Evolutionary conservation across 163 green algal species (phyloP).

Genomic region (Prototheca stagnorum): DNA sequence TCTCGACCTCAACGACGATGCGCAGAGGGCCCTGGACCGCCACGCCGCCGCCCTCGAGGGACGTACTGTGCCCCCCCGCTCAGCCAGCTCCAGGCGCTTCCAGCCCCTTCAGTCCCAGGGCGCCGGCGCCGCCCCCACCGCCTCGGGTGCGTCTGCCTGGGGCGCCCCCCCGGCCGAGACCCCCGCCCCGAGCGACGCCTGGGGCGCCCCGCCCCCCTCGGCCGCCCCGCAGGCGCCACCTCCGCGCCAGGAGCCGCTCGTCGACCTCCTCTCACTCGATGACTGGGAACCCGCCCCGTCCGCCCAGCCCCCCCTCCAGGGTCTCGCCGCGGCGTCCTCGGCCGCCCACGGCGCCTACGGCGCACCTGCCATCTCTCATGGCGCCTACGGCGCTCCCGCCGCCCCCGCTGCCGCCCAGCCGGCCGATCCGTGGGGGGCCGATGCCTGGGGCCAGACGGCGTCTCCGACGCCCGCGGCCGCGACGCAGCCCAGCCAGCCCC

Average conservation of each 20-base stretch:
- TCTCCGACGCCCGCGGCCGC: neutral
- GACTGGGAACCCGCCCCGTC: neutral
- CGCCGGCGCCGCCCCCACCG: neutral
- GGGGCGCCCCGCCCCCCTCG: neutral
- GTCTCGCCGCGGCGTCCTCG: too few relatives aligned
- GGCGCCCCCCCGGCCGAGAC: too few relatives aligned
- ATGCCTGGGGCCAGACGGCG: too few relatives aligned
- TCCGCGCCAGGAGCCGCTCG: neutral
- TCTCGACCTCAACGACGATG: slow-evolving; percentile 11
- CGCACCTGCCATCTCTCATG: too few relatives aligned
- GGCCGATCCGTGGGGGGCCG: too few relatives aligned
- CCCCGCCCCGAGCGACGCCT: too few relatives aligned
- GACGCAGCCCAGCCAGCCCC: neutral
- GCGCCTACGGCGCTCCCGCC: too few relatives aligned
- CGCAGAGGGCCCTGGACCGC: slow-evolving; percentile 5
- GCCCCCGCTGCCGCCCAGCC: too few relatives aligned
- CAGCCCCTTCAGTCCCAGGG: neutral
- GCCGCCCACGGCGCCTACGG: too few relatives aligned
- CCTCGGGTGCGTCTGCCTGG: too few relatives aligned
- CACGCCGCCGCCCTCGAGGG: neutral
- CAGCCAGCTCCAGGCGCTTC: neutral
- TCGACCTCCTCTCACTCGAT: slow-evolving; percentile 6
- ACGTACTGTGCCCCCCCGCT: too few relatives aligned
- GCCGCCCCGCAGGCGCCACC: neutral
- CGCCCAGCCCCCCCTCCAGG: neutral